Evolutionary conservation across 352 stramenopile species (phyloP), one percentile per base, ranked within the genome.

Genomic region (Pilasporangium apinafurcum): DNA sequence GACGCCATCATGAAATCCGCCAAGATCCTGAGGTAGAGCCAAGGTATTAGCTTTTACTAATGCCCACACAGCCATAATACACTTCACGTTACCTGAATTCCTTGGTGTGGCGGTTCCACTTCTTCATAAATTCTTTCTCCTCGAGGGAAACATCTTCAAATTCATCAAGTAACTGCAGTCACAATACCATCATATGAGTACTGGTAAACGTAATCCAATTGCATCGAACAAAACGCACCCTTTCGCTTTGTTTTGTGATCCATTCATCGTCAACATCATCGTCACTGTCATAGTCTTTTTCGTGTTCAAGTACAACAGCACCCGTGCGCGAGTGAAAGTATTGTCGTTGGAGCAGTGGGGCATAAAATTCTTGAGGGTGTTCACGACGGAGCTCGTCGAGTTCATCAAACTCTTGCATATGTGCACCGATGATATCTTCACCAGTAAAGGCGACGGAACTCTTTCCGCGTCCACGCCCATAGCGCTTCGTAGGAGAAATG

Each of bases 61-160:
- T n/a, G n/a, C 16, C 35, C 29, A 34, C 10, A 42, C 14, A 37
- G 37, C 16, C 12, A 41, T 26, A 39, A 29, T 12, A n/a, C n/a
- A n/a, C n/a, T n/a, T n/a, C n/a, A n/a, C 62, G 51, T 31, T 44
- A 90, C 77, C 65, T 78, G 47, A 84, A 76, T 37, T 86, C 65
- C 48, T 88, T 86, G 17, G 87, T 68, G 40, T 91, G 79, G 35
- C 80, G 80, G 55, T 94, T 94, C 83, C 83, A 94, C 54, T 85
- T 87, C 62, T 94, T 94, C 83, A 94, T 94, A 44, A 94, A 89
- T 40, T 89, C 78, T 40, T 92, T 92, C 41, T 92, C 81, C 51
- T 92, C 81, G 24, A 91, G 49, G 22, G 83, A 72, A 1, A 95
- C 83, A 34, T 95, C 83, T 48, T 95, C 80, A 40, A 92, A 95